Evolutionary conservation across 2,329 filamentous ascomycete species (phyloP).

Genomic region (Grosmannia clavigera): DNA sequence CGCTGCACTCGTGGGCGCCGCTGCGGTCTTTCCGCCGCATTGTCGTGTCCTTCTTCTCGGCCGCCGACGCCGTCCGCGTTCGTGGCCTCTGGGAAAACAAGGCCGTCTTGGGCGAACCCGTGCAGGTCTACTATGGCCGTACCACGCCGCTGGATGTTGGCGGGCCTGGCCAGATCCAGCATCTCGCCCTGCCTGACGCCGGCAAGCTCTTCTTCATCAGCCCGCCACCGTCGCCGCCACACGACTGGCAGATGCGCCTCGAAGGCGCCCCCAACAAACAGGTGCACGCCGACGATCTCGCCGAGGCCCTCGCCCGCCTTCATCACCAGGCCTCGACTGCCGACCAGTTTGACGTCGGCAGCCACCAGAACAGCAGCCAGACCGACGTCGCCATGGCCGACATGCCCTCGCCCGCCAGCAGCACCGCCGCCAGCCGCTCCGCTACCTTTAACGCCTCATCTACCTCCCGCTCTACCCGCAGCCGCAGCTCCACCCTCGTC

Average conservation of each 20-base stretch:
- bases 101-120: constrained; percentile 54
- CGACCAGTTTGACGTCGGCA: constrained; percentile 31
- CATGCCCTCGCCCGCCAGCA: constrained; percentile 29
- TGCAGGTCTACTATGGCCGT: constrained; percentile 58
- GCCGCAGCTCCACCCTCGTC: constrained; percentile 47
- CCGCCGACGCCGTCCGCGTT: constrained; percentile 57
- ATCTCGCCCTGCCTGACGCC: constrained; percentile 54
- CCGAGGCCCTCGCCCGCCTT: constrained; percentile 51
- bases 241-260: constrained; percentile 55
- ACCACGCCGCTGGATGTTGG: constrained; percentile 38
- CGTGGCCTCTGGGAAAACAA: constrained; percentile 65
- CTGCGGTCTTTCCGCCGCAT: constrained; percentile 76
- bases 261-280: constrained; percentile 60
- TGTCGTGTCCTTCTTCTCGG: constrained; percentile 63
- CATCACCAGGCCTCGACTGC: constrained; percentile 26
- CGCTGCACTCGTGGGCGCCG: constrained; percentile 66
- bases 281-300: constrained; percentile 57
- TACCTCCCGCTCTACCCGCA: constrained; percentile 24
- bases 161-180: constrained; percentile 32
- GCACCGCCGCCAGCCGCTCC: constrained; percentile 15
- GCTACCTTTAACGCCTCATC: constrained; percentile 13
- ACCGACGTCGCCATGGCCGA: constrained; percentile 32
- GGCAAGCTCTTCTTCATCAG: constrained; percentile 65
- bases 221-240: constrained; percentile 54
- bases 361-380: constrained; percentile 1